Evolutionary conservation across 352 stramenopile genomes (phyloP).

Genomic region (Phytopythium aichiense): DNA sequence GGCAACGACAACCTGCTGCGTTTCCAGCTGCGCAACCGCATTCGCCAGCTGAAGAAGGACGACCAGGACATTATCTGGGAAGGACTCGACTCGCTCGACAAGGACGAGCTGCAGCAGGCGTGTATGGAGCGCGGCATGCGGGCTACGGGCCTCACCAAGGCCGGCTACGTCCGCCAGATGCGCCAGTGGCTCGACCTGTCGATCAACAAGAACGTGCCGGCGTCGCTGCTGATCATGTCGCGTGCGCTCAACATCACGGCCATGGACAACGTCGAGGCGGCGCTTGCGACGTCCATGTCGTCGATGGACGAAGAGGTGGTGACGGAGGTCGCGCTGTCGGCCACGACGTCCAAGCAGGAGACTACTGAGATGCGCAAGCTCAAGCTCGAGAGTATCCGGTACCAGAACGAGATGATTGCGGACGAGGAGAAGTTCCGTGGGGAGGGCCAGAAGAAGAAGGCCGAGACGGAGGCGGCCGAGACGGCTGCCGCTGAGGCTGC

Average conservation of each 20-base stretch:
- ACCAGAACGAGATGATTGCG: constrained; percentile 96
- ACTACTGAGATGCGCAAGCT: constrained; percentile 73
- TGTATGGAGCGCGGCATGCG: constrained; percentile 98
- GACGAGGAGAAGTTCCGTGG: constrained; percentile 90
- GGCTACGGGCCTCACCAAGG: constrained; percentile 94
- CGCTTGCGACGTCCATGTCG: constrained; percentile 85
- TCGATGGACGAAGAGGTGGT: constrained; percentile 87
- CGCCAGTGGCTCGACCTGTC: constrained; percentile 97
- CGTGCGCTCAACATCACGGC: constrained; percentile 95
- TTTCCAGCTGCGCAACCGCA: constrained; percentile 93
- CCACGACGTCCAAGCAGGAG: constrained; percentile 64
- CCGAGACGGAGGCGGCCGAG: constrained; percentile 50
- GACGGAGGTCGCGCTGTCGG: constrained; percentile 79
- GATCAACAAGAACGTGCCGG: constrained; percentile 98
- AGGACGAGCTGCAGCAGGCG: constrained; percentile 96
- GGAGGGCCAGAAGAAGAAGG: constrained; percentile 79
- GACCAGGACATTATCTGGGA: constrained; percentile 99
- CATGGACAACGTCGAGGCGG: constrained; percentile 75
- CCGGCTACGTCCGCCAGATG: constrained; percentile 94
- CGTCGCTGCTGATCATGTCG: constrained; percentile 98
- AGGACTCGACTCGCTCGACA: constrained; percentile 96
- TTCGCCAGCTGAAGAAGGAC: constrained; percentile 95
- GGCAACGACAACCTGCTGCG: constrained; percentile 95
- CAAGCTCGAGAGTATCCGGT: constrained; percentile 90
- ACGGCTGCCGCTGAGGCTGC: constrained; percentile 19